Percentiles rank a stretch among this genome's conserved stretches.
Evolutionary conservation across 2,329 filamentous ascomycete species (phyloP).

Genomic region (Calonectria fujianensis): DNA sequence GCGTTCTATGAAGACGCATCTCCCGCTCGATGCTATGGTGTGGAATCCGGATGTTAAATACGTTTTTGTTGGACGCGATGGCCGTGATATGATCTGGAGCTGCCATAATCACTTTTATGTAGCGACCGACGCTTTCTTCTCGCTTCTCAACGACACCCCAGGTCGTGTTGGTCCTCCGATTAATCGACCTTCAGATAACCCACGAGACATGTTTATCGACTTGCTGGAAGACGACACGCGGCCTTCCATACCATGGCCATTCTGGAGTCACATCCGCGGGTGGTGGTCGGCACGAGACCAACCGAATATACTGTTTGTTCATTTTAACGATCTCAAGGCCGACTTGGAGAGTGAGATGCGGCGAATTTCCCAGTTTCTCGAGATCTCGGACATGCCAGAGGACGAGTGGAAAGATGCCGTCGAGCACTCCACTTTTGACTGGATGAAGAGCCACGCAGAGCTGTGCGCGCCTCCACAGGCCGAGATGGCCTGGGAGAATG

Average conservation of each 20-base stretch:
- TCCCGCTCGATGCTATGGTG: slow-evolving; percentile 8
- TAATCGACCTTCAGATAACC: not conserved
- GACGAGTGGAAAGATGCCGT: not conserved
- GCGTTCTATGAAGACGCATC: slow-evolving; percentile 1
- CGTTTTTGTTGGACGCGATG: not conserved
- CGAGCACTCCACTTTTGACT: slow-evolving; percentile 7
- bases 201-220: slow-evolving; percentile 1
- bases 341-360: too few species aligned
- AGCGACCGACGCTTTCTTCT: not conserved
- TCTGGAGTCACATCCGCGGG: too few species aligned
- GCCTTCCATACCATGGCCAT: not conserved
- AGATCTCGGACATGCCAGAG: too few species aligned
- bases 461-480: not conserved
- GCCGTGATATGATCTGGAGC: slow-evolving; percentile 23
- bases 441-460: not conserved
- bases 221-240: not conserved
- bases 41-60: not conserved
- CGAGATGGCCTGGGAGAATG: slow-evolving; percentile 14
- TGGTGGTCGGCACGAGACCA: too few species aligned
- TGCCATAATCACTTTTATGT: slow-evolving; percentile 5
- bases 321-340: too few species aligned
- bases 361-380: too few species aligned
- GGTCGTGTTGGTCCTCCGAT: not conserved
- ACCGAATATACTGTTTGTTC: too few species aligned
- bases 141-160: not conserved